phyloP scores from a whole-genome alignment of 352 stramenopile species.

The Phytopythium boreale region DNA sequence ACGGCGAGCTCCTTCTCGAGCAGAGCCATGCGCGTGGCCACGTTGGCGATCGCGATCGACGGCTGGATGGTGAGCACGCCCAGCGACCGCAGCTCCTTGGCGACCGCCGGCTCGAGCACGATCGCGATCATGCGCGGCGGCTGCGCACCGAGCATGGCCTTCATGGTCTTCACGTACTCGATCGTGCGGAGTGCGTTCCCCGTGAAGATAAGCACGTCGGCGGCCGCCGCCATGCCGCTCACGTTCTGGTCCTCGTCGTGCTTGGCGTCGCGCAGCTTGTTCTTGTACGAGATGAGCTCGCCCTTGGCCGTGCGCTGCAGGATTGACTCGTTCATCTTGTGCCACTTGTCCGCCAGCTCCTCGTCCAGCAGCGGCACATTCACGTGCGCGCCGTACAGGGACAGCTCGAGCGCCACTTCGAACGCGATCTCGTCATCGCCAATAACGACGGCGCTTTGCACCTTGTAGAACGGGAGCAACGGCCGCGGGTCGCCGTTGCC shows the following conservation, averaged over 20 bases:
- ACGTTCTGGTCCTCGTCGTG: constrained; percentile 19
- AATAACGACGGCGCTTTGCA: constrained; percentile 55
- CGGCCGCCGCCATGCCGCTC: constrained; percentile 32
- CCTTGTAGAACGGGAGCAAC: constrained; percentile 47
- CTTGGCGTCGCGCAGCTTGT: constrained; percentile 40
- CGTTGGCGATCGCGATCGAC: constrained; percentile 61
- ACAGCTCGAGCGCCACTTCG: constrained; percentile 58
- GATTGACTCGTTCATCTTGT: constrained; percentile 55
- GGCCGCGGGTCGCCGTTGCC: constrained; percentile 38
- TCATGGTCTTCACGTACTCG: constrained; percentile 49
- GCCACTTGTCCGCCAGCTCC: constrained; percentile 53
- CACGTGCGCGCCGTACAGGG: constrained; percentile 57
- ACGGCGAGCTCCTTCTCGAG: constrained; percentile 39
- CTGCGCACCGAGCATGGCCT: constrained; percentile 28
- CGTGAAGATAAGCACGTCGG: constrained; percentile 64
- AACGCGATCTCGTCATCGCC: constrained; percentile 63
- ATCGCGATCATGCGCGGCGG: constrained; percentile 59
- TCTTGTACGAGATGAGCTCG: constrained; percentile 67
- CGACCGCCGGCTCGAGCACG: constrained; percentile 33
- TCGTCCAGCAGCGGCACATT: constrained; percentile 60
- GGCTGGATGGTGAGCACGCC: constrained; percentile 63
- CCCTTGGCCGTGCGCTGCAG: constrained; percentile 43
- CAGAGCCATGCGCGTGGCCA: constrained; percentile 61
- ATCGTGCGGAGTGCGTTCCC: constrained; percentile 39
- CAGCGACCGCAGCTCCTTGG: constrained; percentile 36